phyloP scores from a whole-genome alignment of 2,329 filamentous ascomycete species.

The Didymella exigua region DNA sequence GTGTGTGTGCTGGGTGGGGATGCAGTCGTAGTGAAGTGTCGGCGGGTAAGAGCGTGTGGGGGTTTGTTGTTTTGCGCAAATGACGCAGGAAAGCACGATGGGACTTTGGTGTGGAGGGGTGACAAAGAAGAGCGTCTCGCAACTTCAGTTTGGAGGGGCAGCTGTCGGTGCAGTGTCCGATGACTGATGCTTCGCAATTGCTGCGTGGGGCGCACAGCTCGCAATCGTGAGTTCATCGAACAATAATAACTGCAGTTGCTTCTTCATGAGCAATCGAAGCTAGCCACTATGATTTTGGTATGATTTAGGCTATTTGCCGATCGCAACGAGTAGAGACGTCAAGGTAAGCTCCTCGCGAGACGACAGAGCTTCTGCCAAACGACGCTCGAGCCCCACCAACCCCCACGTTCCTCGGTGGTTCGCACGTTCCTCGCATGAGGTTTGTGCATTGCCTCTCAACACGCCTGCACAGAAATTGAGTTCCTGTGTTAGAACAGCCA shows the following conservation, averaged over 20 bases:
- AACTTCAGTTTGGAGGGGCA: conserved; percentile 26
- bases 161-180: conserved; percentile 26
- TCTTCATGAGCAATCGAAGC: conserved; percentile 1
- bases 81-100: conserved; percentile 2
- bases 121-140: conserved; percentile 4
- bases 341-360: conserved; percentile 6
- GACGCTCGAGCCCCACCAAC: conserved; percentile 5
- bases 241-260: not conserved
- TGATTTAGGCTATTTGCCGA: conserved; percentile 12
- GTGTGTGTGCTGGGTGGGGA: conserved; percentile 6
- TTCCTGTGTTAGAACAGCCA: not conserved
- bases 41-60: not conserved
- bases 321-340: conserved; percentile 12
- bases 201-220: conserved; percentile 17
- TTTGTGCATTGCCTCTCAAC: not conserved
- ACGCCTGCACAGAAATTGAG: not conserved
- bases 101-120: conserved; percentile 12
- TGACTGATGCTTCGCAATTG: conserved; percentile 38
- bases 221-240: conserved; percentile 9
- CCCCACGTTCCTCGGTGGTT: conserved; percentile 6
- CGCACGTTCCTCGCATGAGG: not conserved
- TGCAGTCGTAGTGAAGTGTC: conserved; percentile 16
- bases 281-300: not conserved
- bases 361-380: conserved; percentile 7
- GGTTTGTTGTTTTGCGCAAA: not conserved